Evolutionary conservation across 352 stramenopile species (phyloP).

Genomic region (Hyaloperonospora arabidopsidis): DNA sequence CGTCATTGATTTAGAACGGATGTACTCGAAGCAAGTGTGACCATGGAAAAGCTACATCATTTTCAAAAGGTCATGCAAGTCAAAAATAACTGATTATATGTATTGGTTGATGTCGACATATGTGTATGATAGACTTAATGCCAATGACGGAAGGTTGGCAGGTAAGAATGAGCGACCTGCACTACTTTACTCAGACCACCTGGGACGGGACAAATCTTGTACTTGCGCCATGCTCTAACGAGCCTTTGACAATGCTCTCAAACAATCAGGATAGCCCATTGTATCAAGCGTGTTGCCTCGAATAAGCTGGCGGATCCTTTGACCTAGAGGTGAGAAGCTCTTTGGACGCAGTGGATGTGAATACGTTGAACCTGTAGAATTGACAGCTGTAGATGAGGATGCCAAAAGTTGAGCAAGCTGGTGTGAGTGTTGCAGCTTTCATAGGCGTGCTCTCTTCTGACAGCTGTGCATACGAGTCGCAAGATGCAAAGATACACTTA

Average conservation of each 20-base stretch:
- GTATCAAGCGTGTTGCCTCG: slow-evolving; percentile 37
- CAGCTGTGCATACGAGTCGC: slow-evolving; percentile 1
- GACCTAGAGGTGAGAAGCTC: slow-evolving; percentile 46
- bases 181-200: slow-evolving; percentile 75
- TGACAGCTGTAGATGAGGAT: slow-evolving; percentile 56
- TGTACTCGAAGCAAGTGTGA: too few species aligned
- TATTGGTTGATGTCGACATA: too few species aligned
- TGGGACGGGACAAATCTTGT: slow-evolving; percentile 82
- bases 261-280: slow-evolving; percentile 35
- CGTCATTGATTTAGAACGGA: too few species aligned
- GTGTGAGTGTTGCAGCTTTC: slow-evolving; percentile 41
- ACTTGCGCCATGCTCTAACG: slow-evolving; percentile 67
- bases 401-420: slow-evolving; percentile 57
- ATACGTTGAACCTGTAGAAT: slow-evolving; percentile 1
- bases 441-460: slow-evolving; percentile 28
- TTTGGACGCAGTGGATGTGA: background rate
- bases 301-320: slow-evolving; percentile 43
- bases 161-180: slow-evolving; percentile 75
- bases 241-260: slow-evolving; percentile 70
- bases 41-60: too few species aligned
- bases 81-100: too few species aligned
- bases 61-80: too few species aligned
- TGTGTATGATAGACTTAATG: too few species aligned
- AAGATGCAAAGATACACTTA: slow-evolving; percentile 14
- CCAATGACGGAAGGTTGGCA: slow-evolving; percentile 15